A percentile compares a stretch with the other conserved stretches of the same genome.
Conservation (phyloP, 768 basidiomycete genomes). For the Coprinellus aureogranulatus region DNA sequence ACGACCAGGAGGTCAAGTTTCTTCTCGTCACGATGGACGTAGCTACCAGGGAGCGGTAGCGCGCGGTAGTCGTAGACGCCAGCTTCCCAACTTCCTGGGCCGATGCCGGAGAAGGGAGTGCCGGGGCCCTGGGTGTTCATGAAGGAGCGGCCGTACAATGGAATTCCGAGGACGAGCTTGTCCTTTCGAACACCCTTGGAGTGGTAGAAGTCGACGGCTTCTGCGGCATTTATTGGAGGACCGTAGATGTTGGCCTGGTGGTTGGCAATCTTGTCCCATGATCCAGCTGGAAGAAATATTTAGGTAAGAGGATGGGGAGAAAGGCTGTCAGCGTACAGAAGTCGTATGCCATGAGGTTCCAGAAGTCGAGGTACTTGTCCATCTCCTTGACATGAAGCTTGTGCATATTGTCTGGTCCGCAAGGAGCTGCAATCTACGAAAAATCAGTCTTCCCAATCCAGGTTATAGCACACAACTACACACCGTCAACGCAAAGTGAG, state of each 20-base stretch:
- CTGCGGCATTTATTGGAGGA: conserved; percentile 58
- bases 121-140: conserved; percentile 82
- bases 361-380: conserved; percentile 87
- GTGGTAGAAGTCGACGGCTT: conserved; percentile 69
- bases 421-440: conserved; percentile 83
- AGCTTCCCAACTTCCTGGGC: conserved; percentile 87
- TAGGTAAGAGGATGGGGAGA: too few relatives aligned
- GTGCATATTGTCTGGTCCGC: conserved; percentile 82
- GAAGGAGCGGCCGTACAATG: conserved; percentile 93
- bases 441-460: not conserved
- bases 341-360: conserved; percentile 97
- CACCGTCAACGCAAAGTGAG: conserved; percentile 74
- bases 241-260: conserved; percentile 88
- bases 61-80: conserved; percentile 93
- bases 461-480: not conserved
- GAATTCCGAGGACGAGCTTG: conserved; percentile 89
- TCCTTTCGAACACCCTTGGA: conserved; percentile 65
- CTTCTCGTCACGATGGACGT: conserved; percentile 62
- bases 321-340: too few relatives aligned
- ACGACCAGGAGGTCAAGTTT: conserved; percentile 80
- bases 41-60: conserved; percentile 61
- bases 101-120: conserved; percentile 73
- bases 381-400: conserved; percentile 79
- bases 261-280: conserved; percentile 68
- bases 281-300: too few relatives aligned